Conservation (phyloP, 2,329 filamentous ascomycete genomes). For the Pseudophaeomoniella oleicola region DNA sequence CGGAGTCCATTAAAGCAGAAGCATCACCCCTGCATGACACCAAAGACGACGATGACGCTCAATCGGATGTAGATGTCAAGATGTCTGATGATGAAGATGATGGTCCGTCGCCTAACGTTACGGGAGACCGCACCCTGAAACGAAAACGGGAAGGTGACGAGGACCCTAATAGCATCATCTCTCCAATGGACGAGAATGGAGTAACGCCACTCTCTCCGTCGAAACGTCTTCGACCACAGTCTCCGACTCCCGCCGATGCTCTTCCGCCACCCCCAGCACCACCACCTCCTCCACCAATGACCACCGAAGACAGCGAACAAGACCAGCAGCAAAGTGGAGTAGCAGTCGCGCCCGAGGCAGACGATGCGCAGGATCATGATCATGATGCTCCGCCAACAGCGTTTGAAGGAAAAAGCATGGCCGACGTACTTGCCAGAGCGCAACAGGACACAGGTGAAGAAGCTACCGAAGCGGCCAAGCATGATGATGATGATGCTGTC, state of each 20-base stretch:
- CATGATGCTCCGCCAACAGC: slow-evolving; percentile 5
- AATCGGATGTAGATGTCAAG: slow-evolving; percentile 19
- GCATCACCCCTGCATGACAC: slow-evolving; percentile 4
- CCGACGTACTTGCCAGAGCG: slow-evolving; percentile 12
- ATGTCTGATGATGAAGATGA: slow-evolving; percentile 25
- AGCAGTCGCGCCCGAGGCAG: slow-evolving; percentile 10
- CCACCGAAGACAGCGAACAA: slow-evolving; percentile 8
- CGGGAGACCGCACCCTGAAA: slow-evolving; percentile 43
- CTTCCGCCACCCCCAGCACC: slow-evolving; percentile 15
- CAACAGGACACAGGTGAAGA: slow-evolving; percentile 8
- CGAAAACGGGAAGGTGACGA: slow-evolving; percentile 42
- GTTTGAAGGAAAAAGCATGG: slow-evolving; percentile 13
- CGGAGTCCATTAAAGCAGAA: slow-evolving; percentile 11
- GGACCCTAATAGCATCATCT: slow-evolving; percentile 6
- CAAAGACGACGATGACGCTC: slow-evolving; percentile 10
- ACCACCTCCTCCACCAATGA: slow-evolving; percentile 11
- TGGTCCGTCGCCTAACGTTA: slow-evolving; percentile 30
- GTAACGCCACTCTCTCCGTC: slow-evolving; percentile 8
- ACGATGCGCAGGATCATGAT: slow-evolving; percentile 2
- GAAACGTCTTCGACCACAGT: slow-evolving; percentile 10
- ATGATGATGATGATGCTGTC: slow-evolving; percentile 8
- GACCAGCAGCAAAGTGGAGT: slow-evolving; percentile 4
- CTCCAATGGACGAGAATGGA: background rate
- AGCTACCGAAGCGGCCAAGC: too few species aligned
- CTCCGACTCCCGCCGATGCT: slow-evolving; percentile 11